Evolutionary conservation across 2,329 filamentous ascomycete genomes (phyloP), one percentile per base, ranked within the genome.

Genomic region (Aspergillus versicolor): DNA sequence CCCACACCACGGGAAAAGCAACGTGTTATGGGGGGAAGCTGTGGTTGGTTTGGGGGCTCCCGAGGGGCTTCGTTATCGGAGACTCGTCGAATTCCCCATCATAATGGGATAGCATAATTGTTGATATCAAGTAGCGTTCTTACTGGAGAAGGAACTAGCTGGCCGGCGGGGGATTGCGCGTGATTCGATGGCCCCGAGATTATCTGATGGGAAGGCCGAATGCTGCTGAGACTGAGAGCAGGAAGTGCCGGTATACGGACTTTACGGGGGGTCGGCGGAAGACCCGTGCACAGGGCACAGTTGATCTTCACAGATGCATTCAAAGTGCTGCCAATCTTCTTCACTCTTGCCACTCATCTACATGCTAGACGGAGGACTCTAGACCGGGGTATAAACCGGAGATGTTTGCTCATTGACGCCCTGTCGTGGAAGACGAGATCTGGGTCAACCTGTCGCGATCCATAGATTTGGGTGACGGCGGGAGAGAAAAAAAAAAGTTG

Each of bases 21-120:
- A 71, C 69, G 69, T 71, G 70, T 60, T 58, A 61, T 45, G 22
- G 63, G 47, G 54, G 56, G 47, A 49, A 17, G 57, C 46, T 63
- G 66, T 72, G 70, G 70, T 72, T 72, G 70, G 69, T 63, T 63
- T 68, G 47, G 21, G 27, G 42, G 37, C n/a, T 30, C 46, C 41
- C 45, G 45, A 27, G 42, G 32, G 41, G 43, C 41, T 21, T 51
- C 48, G 56, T 53, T 63, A 57, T 57, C 54, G 48, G 54, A 24
- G 43, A 41, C 47, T 46, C 19, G 17, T 46, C 34, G 27, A 9
- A 30, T 48, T 52, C 27, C 7, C 21, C 27, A 44, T 17, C 24
- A 52, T 49, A 53, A 57, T 49, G 44, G 21, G 44, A 57, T 49
- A 47, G 50, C 49, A 57, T 53, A 49, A 53, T 15, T 37, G 21